A percentile compares a stretch with the other conserved stretches of the same genome.
These are phyloP conservation scores for Sclerotinia trifoliorum DNA, from an alignment of 2,329 filamentous ascomycete species.

Conservation along the genomic window DNA sequence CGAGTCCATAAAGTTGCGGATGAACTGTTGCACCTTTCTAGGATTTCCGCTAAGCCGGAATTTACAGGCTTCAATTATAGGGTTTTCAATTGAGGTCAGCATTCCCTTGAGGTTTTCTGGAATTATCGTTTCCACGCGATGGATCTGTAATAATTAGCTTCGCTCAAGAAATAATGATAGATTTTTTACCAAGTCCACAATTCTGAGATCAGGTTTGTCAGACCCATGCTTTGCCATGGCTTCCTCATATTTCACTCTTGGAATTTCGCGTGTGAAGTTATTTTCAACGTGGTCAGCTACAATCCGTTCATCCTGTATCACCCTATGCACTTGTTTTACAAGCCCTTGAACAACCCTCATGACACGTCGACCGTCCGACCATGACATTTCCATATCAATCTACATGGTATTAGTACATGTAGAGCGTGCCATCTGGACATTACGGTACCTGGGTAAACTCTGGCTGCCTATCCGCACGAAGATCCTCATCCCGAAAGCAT, in stretches of 20 bases:
- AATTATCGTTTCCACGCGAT: conserved; percentile 61
- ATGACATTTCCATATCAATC: conserved; percentile 93
- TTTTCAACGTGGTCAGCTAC: conserved; percentile 10
- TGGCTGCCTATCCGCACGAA: conserved; percentile 87
- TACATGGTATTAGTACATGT: conserved; percentile 41
- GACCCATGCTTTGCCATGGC: conserved; percentile 80
- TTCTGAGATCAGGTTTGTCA: conserved; percentile 89
- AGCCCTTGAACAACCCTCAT: conserved; percentile 49
- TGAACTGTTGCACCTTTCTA: conserved; percentile 57
- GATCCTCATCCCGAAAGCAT: conserved; percentile 94
- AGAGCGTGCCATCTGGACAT: not conserved
- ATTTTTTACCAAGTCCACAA: conserved; percentile 59
- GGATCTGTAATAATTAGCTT: conserved; percentile 54
- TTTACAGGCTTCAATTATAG: conserved; percentile 73
- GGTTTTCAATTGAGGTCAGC: conserved; percentile 67
- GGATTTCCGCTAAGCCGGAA: conserved; percentile 57
- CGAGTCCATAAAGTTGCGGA: conserved; percentile 69
- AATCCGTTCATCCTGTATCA: not conserved
- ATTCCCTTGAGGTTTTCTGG: conserved; percentile 67
- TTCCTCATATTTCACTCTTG: conserved; percentile 63
- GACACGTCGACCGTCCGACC: conserved; percentile 69
- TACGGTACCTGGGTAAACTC: conserved; percentile 81
- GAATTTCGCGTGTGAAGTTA: conserved; percentile 26
- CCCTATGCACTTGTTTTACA: conserved; percentile 32
- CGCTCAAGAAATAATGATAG: not conserved